phyloP scores from a whole-genome alignment of 306 rosid species.

The Ammopiptanthus mongolicus region DNA sequence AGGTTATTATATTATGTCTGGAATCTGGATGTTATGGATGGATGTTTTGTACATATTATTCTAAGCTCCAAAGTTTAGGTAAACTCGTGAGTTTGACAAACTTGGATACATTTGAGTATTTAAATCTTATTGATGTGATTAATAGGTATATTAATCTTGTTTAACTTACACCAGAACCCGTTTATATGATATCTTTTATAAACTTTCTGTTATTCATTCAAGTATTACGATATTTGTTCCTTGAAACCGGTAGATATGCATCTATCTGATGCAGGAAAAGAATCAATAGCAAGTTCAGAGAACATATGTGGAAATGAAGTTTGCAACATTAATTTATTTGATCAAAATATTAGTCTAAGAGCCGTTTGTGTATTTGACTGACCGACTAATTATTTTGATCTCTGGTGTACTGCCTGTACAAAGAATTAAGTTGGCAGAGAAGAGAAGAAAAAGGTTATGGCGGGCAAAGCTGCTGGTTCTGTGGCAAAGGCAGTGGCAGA shows the following conservation, averaged over 20 bases:
- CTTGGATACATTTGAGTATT: neutral
- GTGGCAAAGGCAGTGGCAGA: slow-evolving; percentile 54
- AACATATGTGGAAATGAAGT: neutral
- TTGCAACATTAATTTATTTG: neutral
- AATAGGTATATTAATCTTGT: neutral
- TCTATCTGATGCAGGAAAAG: neutral
- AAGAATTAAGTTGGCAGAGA: neutral
- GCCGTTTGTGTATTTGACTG: neutral
- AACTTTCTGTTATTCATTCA: neutral
- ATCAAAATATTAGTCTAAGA: neutral
- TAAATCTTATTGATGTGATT: neutral
- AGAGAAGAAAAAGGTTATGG: slow-evolving; percentile 36
- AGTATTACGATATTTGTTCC: neutral
- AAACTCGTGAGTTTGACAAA: no score
- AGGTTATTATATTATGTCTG: no score
- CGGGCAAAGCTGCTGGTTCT: slow-evolving; percentile 54
- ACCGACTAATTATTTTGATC: neutral
- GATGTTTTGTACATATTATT: no score
- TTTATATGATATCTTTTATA: neutral
- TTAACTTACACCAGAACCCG: neutral
- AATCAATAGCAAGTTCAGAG: neutral
- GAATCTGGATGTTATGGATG: no score
- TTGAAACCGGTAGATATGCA: neutral
- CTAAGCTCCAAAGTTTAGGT: no score
- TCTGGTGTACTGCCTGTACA: neutral